Evolutionary conservation across 768 basidiomycete species (phyloP).

Genomic region (Lentinus brumalis): DNA sequence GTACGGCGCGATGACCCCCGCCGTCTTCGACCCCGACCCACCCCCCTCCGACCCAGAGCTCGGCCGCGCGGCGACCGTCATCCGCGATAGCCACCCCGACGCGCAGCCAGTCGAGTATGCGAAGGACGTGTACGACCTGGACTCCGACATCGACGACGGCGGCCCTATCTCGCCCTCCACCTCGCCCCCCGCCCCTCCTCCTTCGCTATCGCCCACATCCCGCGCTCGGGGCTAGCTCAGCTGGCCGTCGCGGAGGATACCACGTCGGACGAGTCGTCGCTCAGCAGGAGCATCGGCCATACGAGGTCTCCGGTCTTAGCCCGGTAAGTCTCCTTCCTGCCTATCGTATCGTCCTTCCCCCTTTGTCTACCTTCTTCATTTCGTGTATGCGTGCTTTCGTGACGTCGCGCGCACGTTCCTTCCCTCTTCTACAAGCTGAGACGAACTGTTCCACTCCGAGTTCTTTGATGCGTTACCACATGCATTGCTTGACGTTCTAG

Average conservation of each 20-base stretch:
- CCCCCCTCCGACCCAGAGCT: slow-evolving; percentile 18
- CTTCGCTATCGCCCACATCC: slow-evolving; percentile 2
- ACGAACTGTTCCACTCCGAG: no score
- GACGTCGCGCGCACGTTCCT: no score
- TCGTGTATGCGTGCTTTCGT: no score
- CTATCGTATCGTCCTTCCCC: not conserved
- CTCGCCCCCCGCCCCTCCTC: slow-evolving; percentile 11
- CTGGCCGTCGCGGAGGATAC: slow-evolving; percentile 6
- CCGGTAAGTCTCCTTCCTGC: slow-evolving; percentile 21
- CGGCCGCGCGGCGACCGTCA: slow-evolving; percentile 11
- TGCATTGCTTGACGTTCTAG: no score
- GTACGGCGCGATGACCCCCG: slow-evolving; percentile 2
- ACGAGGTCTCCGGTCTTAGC: slow-evolving; percentile 26
- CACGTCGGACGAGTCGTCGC: slow-evolving; percentile 11
- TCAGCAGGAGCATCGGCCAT: slow-evolving; percentile 18
- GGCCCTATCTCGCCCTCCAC: slow-evolving; percentile 14
- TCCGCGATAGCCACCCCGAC: not conserved
- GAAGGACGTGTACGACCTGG: slow-evolving; percentile 5
- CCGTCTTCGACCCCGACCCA: slow-evolving; percentile 15
- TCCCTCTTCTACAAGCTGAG: no score
- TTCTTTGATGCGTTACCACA: no score
- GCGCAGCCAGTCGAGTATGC: not conserved
- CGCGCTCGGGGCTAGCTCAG: not conserved
- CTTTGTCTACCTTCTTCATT: not conserved
- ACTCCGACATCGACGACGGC: slow-evolving; percentile 18